Percentiles rank a stretch among this genome's conserved stretches.
phyloP scores from a whole-genome alignment of 2,329 filamentous ascomycete genomes.

The Ambrosiella beaveri region DNA sequence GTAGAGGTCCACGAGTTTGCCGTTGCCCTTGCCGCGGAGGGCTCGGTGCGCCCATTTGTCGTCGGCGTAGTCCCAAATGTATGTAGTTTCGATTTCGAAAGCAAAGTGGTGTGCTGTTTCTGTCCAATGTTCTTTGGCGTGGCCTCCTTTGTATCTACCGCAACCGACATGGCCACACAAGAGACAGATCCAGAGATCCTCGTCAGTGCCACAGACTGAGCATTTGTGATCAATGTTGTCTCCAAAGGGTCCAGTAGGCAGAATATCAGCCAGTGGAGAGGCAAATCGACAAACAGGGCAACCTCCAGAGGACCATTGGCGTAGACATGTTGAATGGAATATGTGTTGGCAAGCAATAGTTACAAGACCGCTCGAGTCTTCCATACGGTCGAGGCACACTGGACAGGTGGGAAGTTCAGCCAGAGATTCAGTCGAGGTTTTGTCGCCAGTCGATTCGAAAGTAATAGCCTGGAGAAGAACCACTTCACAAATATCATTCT shows the following conservation, averaged over 20 bases:
- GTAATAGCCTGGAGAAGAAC: constrained; percentile 88
- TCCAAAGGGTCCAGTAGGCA: constrained; percentile 32
- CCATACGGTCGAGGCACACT: constrained; percentile 94
- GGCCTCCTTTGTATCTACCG: constrained; percentile 81
- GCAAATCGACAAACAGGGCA: constrained; percentile 93
- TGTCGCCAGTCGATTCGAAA: constrained; percentile 38
- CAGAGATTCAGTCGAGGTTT: constrained; percentile 32
- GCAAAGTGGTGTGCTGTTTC: constrained; percentile 78
- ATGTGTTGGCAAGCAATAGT: constrained; percentile 96
- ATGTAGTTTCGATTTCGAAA: constrained; percentile 80
- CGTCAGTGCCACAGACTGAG: constrained; percentile 58
- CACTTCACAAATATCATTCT: constrained; percentile 84
- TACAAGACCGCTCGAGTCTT: constrained; percentile 84
- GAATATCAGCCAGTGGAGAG: constrained; percentile 32
- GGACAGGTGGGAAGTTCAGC: constrained; percentile 90
- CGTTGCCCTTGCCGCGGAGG: constrained; percentile 83
- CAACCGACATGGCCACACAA: constrained; percentile 89
- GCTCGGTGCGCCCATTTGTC: constrained; percentile 93
- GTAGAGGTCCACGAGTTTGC: constrained; percentile 82
- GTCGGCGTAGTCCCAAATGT: constrained; percentile 94
- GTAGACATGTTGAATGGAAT: constrained; percentile 89
- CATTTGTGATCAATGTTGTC: constrained; percentile 52
- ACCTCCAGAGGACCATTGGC: constrained; percentile 87
- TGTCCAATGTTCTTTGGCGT: constrained; percentile 88
- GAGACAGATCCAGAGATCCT: constrained; percentile 87